These are phyloP conservation scores for Blastobotrys malaysiensis DNA, from an alignment of 1,139 yeast genomes.

Conservation along the genomic window DNA sequence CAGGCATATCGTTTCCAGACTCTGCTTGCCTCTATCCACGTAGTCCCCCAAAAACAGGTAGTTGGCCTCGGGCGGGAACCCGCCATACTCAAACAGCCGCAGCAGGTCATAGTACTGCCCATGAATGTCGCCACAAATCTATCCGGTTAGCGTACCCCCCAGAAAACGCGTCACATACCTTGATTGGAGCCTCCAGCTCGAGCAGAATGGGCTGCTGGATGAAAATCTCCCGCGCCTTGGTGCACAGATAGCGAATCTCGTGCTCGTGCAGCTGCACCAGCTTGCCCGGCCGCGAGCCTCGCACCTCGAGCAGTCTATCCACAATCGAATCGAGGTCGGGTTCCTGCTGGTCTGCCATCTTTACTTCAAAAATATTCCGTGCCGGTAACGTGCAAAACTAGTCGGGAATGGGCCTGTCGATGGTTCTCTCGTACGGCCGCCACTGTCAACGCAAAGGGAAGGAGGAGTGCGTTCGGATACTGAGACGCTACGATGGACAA, in stretches of 20 bases:
- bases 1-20: constrained; percentile 88
- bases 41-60: constrained; percentile 77
- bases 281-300: constrained; percentile 98
- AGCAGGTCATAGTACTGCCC: constrained; percentile 95
- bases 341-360: constrained; percentile 41
- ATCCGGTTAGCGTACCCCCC: constrained; percentile 3
- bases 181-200: constrained; percentile 96
- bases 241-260: constrained; percentile 92
- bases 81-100: constrained; percentile 95
- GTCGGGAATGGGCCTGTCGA: too few relatives aligned
- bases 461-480: too few relatives aligned
- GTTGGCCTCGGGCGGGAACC: constrained; percentile 83
- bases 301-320: constrained; percentile 92
- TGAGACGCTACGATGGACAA: not conserved
- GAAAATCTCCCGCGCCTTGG: constrained; percentile 95
- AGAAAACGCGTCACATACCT: constrained; percentile 43
- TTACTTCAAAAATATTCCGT: too few relatives aligned
- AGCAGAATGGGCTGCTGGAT: constrained; percentile 94
- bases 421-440: too few relatives aligned
- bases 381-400: too few relatives aligned
- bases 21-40: constrained; percentile 97
- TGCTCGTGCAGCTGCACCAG: constrained; percentile 91
- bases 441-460: too few relatives aligned
- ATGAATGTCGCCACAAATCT: constrained; percentile 88
- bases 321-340: constrained; percentile 96